These are phyloP conservation scores for Brassica rapa DNA, from an alignment of 345 rosid genomes.

Conservation along the genomic window DNA sequence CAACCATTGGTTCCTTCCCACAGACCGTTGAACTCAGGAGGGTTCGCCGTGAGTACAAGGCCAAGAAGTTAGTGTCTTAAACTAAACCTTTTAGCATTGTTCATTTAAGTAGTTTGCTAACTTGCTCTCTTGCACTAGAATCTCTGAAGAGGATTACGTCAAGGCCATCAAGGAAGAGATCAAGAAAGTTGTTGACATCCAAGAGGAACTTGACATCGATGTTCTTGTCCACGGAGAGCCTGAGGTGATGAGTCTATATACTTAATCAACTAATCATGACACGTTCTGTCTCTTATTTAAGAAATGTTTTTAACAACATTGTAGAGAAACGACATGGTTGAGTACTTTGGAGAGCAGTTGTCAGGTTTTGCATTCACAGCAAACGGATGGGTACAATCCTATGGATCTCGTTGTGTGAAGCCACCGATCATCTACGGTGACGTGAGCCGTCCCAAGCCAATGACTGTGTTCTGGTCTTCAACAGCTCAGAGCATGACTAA, in stretches of 20 bases:
- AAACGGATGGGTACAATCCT: constrained; percentile 98
- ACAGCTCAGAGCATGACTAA: constrained; percentile 91
- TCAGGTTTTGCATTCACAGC: constrained; percentile 94
- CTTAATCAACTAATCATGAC: neutral
- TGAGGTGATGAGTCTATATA: constrained; percentile 51
- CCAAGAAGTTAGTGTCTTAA: constrained; percentile 58
- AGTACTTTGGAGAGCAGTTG: constrained; percentile 96
- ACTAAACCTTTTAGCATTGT: neutral
- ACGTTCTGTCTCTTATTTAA: constrained; percentile 22
- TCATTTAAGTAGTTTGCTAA: constrained; percentile 5
- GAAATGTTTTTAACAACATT: constrained; percentile 19
- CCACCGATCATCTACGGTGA: constrained; percentile 98
- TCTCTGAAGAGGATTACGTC: constrained; percentile 90
- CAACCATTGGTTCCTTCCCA: constrained; percentile 97
- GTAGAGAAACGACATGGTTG: constrained; percentile 99
- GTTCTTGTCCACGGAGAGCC: constrained; percentile 99
- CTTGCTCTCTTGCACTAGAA: constrained; percentile 45
- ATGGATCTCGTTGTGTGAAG: constrained; percentile 97
- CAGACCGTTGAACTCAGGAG: constrained; percentile 92
- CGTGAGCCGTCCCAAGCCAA: constrained; percentile 97
- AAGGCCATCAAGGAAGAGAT: constrained; percentile 93
- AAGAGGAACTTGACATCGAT: constrained; percentile 95
- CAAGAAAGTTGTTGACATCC: constrained; percentile 82
- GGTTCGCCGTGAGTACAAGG: constrained; percentile 98
- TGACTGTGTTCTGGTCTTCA: constrained; percentile 99